phyloP scores from a whole-genome alignment of 768 basidiomycete species.

The Pilatotrama ljubarskyi region DNA sequence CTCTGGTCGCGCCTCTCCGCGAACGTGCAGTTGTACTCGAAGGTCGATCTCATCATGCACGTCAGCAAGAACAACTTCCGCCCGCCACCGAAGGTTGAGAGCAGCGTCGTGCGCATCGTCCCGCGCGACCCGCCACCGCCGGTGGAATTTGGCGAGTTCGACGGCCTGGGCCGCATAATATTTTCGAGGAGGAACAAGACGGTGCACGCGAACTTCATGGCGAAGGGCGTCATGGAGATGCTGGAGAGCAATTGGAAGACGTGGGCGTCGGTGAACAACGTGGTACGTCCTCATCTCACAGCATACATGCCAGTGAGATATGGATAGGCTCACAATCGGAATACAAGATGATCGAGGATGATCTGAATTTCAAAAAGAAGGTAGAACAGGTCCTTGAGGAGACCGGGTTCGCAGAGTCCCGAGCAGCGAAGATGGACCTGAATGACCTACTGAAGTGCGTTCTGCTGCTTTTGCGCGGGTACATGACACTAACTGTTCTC shows the following conservation, averaged over 20 bases:
- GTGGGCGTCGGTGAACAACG: slow-evolving; percentile 81
- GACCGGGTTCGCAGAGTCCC: slow-evolving; percentile 69
- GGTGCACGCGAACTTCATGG: slow-evolving; percentile 85
- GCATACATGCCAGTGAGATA: neutral
- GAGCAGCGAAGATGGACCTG: slow-evolving; percentile 92
- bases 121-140: slow-evolving; percentile 96
- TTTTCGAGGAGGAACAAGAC: slow-evolving; percentile 92
- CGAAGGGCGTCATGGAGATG: slow-evolving; percentile 94
- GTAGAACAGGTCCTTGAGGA: slow-evolving; percentile 75
- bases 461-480: neutral
- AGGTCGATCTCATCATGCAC: slow-evolving; percentile 94
- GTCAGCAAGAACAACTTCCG: slow-evolving; percentile 97
- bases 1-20: slow-evolving; percentile 95
- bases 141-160: slow-evolving; percentile 95
- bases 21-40: slow-evolving; percentile 96
- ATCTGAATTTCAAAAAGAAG: slow-evolving; percentile 63
- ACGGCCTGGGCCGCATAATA: slow-evolving; percentile 88
- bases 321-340: no score
- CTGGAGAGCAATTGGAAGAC: slow-evolving; percentile 91
- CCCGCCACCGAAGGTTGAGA: slow-evolving; percentile 93
- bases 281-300: slow-evolving; percentile 47
- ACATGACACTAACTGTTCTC: neutral
- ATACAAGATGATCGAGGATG: slow-evolving; percentile 67
- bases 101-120: slow-evolving; percentile 85
- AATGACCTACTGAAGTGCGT: slow-evolving; percentile 87